Evolutionary conservation across 1,284 basidiomycete genomes (phyloP).

Genomic region (Calocybe gambosa): DNA sequence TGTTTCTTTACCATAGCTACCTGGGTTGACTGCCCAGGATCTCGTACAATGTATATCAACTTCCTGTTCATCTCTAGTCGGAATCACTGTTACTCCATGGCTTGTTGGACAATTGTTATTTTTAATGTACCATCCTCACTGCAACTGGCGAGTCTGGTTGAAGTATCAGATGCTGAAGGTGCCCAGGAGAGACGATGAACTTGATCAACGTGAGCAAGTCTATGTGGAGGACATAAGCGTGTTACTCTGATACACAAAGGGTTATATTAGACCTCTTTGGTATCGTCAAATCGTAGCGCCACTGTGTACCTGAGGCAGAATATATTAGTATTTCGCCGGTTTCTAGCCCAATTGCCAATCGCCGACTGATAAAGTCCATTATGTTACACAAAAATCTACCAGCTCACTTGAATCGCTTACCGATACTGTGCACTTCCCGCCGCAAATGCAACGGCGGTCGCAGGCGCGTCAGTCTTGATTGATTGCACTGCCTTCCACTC

Average conservation of each 20-base stretch:
- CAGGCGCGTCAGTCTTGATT: conserved; percentile 57
- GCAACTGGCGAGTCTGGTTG: conserved; percentile 39
- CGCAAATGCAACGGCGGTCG: conserved; percentile 67
- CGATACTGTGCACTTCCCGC: conserved; percentile 29
- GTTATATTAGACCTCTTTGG: conserved; percentile 37
- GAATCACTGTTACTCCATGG: conserved; percentile 30
- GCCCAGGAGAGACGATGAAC: conserved; percentile 68
- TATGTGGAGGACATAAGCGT: conserved; percentile 21
- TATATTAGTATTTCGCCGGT: conserved; percentile 62
- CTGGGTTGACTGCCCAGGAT: conserved; percentile 33
- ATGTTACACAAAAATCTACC: conserved; percentile 1
- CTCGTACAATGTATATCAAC: conserved; percentile 68
- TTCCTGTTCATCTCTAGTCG: conserved; percentile 25
- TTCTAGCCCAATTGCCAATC: conserved; percentile 68
- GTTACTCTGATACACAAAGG: neutral
- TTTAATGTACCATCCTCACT: conserved; percentile 80
- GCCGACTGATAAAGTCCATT: conserved; percentile 34
- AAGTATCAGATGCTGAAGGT: conserved; percentile 25
- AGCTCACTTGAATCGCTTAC: conserved; percentile 26
- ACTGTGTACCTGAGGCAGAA: conserved; percentile 36
- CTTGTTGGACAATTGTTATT: conserved; percentile 53
- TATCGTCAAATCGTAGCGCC: conserved; percentile 43
- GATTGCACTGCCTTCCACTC: conserved; percentile 50
- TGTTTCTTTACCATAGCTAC: conserved; percentile 66
- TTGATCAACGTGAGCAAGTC: conserved; percentile 61